Conservation (phyloP, 2,329 filamentous ascomycete genomes). For the Trichophyton equinum region DNA sequence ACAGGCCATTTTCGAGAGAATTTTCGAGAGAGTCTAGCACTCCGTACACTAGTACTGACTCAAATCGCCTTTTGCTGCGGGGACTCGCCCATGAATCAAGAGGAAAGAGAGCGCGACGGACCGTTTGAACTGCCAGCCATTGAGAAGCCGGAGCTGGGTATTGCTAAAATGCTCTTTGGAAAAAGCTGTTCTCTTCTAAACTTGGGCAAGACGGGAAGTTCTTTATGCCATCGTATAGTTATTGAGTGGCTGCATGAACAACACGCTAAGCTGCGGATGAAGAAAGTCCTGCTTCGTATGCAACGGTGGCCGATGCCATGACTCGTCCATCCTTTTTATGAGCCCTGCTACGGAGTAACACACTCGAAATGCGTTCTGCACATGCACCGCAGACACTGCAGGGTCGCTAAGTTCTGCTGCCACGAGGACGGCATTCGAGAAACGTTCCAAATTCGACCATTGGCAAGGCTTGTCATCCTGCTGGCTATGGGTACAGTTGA, state of each 20-base stretch:
- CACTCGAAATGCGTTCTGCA: neutral
- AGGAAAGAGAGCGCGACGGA: constrained; percentile 48
- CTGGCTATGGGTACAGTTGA: neutral
- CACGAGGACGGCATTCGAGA: neutral
- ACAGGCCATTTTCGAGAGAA: constrained; percentile 60
- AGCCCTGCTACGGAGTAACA: neutral
- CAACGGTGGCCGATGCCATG: constrained; percentile 1
- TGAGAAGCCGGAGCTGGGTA: constrained; percentile 43
- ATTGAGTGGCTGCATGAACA: constrained; percentile 42
- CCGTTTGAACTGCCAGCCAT: constrained; percentile 53
- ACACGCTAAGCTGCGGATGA: constrained; percentile 46
- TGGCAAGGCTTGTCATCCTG: neutral
- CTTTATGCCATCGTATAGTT: constrained; percentile 31
- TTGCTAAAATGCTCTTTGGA: constrained; percentile 53
- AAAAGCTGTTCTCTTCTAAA: constrained; percentile 54
- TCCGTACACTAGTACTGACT: constrained; percentile 39
- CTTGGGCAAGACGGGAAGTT: constrained; percentile 30
- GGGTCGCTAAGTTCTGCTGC: constrained; percentile 3
- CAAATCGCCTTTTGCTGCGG: constrained; percentile 54
- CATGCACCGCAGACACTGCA: neutral
- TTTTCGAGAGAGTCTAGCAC: constrained; percentile 55
- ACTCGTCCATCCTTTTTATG: neutral
- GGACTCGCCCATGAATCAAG: constrained; percentile 48
- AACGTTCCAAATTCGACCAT: neutral
- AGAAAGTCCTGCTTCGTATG: constrained; percentile 36